Evolutionary conservation across 2,329 filamentous ascomycete species (phyloP).

Genomic region (Trichophyton benhamiae): DNA sequence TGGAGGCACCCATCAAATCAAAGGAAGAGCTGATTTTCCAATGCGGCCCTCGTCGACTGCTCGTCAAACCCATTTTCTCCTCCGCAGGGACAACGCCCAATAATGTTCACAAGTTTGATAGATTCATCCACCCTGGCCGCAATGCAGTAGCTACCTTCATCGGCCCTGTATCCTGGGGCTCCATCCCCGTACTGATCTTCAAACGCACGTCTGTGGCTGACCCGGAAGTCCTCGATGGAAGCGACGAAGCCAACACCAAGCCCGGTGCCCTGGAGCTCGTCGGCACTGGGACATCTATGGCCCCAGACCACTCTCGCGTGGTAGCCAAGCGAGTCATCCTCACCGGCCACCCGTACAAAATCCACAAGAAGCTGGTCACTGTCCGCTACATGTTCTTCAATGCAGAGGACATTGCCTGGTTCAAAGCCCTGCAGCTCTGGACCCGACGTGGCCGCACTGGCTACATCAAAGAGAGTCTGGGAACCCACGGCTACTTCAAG

Average conservation of each 20-base stretch:
- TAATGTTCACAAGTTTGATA: slow-evolving; percentile 92
- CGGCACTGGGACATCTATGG: slow-evolving; percentile 74
- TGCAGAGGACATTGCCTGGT: slow-evolving; percentile 88
- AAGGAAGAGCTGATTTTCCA: slow-evolving; percentile 90
- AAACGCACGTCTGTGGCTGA: slow-evolving; percentile 37
- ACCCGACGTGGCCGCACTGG: slow-evolving; percentile 78
- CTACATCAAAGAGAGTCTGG: slow-evolving; percentile 84
- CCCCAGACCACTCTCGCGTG: slow-evolving; percentile 61
- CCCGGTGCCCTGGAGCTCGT: slow-evolving; percentile 54
- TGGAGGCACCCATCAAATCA: slow-evolving; percentile 64
- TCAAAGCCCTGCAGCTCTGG: slow-evolving; percentile 92
- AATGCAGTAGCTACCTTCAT: slow-evolving; percentile 82
- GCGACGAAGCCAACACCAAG: slow-evolving; percentile 35
- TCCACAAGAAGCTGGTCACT: slow-evolving; percentile 94
- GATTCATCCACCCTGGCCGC: slow-evolving; percentile 80
- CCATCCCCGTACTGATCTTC: slow-evolving; percentile 83
- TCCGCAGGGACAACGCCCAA: slow-evolving; percentile 82
- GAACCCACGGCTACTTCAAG: slow-evolving; percentile 99
- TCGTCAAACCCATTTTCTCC: slow-evolving; percentile 85
- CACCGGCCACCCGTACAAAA: slow-evolving; percentile 95
- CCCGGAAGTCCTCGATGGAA: slow-evolving; percentile 31
- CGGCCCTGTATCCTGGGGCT: slow-evolving; percentile 83
- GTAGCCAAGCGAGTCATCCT: slow-evolving; percentile 89
- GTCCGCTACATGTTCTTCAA: slow-evolving; percentile 99
- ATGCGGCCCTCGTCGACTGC: slow-evolving; percentile 73